Evolutionary conservation across 768 basidiomycete species (phyloP).

Genomic region (Suillus discolor): DNA sequence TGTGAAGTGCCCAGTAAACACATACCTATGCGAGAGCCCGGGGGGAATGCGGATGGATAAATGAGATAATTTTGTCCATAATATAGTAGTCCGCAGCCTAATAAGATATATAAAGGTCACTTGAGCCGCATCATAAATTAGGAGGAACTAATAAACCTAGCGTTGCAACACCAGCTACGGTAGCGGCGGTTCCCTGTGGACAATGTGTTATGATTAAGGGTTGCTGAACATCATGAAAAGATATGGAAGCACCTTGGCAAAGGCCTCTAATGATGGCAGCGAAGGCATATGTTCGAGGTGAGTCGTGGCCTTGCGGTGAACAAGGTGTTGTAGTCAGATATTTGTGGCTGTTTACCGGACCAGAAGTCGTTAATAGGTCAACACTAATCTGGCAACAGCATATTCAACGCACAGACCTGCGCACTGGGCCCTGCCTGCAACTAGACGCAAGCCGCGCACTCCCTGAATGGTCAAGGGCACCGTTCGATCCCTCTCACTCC

Average conservation of each 20-base stretch:
- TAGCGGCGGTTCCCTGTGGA: constrained; percentile 55
- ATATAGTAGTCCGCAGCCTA: constrained; percentile 76
- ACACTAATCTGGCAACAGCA: neutral
- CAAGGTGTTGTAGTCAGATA: neutral
- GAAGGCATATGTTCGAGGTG: constrained; percentile 5
- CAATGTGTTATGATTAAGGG: neutral
- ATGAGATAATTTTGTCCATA: constrained; percentile 89
- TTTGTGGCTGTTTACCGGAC: constrained; percentile 1
- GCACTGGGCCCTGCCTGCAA: neutral
- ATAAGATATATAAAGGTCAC: constrained; percentile 1
- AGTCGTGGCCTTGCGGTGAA: neutral
- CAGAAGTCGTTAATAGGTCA: no score
- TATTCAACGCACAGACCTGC: neutral
- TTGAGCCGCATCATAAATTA: constrained; percentile 7
- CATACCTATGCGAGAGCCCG: constrained; percentile 80
- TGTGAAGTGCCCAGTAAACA: constrained; percentile 16
- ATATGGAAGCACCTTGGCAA: constrained; percentile 42
- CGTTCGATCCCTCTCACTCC: neutral
- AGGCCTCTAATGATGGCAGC: constrained; percentile 44
- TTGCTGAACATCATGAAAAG: no score
- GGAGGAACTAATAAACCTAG: constrained; percentile 44
- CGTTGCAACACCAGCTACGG: constrained; percentile 58
- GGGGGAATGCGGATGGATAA: constrained; percentile 83
- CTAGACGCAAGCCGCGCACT: neutral
- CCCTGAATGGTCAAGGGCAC: neutral